These are phyloP conservation scores for Lithohypha guttulata DNA, from an alignment of 2,329 filamentous ascomycete genomes.

Conservation along the genomic window DNA sequence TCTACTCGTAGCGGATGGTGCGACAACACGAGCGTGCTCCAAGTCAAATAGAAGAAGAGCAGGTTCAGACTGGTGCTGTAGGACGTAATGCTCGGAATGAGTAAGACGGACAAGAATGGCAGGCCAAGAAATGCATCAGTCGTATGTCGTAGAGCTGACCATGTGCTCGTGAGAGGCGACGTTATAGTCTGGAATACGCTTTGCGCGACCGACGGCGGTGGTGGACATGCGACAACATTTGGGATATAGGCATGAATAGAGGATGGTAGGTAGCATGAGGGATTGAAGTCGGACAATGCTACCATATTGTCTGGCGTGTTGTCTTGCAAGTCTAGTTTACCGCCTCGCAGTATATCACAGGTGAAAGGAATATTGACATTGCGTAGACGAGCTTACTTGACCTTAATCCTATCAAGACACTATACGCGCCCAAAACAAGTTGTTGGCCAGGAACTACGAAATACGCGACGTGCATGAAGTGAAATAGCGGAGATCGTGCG, in stretches of 20 bases:
- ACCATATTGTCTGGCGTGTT: conserved; percentile 8
- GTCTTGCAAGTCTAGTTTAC: too few species aligned
- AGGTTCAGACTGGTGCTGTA: conserved; percentile 74
- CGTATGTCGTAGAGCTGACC: conserved; percentile 19
- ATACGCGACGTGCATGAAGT: too few species aligned
- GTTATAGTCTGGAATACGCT: conserved; percentile 18
- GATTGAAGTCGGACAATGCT: conserved; percentile 11
- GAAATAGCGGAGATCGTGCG: too few species aligned
- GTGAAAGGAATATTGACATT: too few species aligned
- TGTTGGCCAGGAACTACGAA: too few species aligned
- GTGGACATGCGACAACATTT: conserved; percentile 18
- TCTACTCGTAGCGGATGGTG: conserved; percentile 67
- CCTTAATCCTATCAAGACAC: too few species aligned
- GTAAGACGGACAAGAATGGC: conserved; percentile 58
- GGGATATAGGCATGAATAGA: conserved; percentile 18
- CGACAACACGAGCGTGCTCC: conserved; percentile 70
- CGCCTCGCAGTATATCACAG: too few species aligned
- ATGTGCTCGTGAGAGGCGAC: conserved; percentile 19
- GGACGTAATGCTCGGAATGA: conserved; percentile 51
- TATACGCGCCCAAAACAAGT: too few species aligned
- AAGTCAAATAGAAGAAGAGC: conserved; percentile 83
- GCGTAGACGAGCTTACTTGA: too few species aligned
- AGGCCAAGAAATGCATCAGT: conserved; percentile 61
- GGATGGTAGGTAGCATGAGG: conserved; percentile 20
- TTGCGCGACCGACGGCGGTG: conserved; percentile 17